These are phyloP conservation scores for Colletotrichum camelliae DNA, from an alignment of 2,329 filamentous ascomycete species.

Conservation along the genomic window DNA sequence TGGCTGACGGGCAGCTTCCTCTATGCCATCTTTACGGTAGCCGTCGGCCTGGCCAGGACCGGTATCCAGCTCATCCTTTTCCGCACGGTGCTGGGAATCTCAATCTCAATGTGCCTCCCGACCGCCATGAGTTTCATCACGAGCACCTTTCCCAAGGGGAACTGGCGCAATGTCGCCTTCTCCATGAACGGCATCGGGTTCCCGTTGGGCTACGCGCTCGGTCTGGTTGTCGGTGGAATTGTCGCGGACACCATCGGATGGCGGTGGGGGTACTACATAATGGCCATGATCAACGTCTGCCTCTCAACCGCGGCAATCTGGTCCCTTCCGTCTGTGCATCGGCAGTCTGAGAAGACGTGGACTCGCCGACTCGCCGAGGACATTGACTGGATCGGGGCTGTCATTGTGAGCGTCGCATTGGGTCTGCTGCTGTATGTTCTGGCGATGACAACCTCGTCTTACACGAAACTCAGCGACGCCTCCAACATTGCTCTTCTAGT, in stretches of 20 bases:
- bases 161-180: slow-evolving; percentile 45
- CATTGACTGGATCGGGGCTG: slow-evolving; percentile 59
- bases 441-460: slow-evolving; percentile 45
- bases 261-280: slow-evolving; percentile 50
- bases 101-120: slow-evolving; percentile 42
- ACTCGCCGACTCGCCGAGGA: slow-evolving; percentile 36
- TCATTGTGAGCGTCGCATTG: slow-evolving; percentile 48
- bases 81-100: slow-evolving; percentile 36
- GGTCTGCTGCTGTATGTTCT: slow-evolving; percentile 58
- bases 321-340: slow-evolving; percentile 34
- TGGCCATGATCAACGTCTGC: slow-evolving; percentile 39
- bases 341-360: slow-evolving; percentile 29
- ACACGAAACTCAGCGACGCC: slow-evolving; percentile 42
- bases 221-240: slow-evolving; percentile 54
- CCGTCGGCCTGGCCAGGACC: slow-evolving; percentile 35
- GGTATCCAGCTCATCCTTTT: slow-evolving; percentile 43
- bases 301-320: slow-evolving; percentile 41
- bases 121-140: slow-evolving; percentile 42
- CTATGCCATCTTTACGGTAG: slow-evolving; percentile 37
- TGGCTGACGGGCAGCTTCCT: slow-evolving; percentile 38
- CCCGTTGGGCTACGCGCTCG: slow-evolving; percentile 52
- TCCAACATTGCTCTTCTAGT: slow-evolving; percentile 49
- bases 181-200: slow-evolving; percentile 50
- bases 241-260: slow-evolving; percentile 53
- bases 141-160: slow-evolving; percentile 38